Evolutionary conservation across 164 flowering plant species (phyloP).

Genomic region (Cinnamomum chago): DNA sequence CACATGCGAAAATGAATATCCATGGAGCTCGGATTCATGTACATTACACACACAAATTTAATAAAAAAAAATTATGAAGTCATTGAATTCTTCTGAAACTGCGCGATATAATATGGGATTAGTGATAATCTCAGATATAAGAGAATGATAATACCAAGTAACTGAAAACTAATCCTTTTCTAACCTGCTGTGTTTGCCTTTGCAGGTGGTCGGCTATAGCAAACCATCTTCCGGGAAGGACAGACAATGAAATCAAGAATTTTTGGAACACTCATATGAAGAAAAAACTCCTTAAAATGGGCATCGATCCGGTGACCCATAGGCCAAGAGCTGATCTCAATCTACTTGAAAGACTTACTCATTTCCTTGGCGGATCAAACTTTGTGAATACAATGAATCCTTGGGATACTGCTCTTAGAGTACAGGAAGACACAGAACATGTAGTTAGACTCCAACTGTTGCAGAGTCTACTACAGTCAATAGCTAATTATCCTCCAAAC

Average conservation of each 20-base stretch:
- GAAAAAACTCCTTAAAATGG: constrained; percentile 58
- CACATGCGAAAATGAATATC: too few species aligned
- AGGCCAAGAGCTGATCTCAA: constrained; percentile 51
- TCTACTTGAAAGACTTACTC: constrained; percentile 35
- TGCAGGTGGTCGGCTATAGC: constrained; percentile 77
- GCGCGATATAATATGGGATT: too few species aligned
- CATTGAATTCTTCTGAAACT: too few species aligned
- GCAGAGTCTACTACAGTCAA: constrained; percentile 36
- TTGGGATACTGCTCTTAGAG: constrained; percentile 35
- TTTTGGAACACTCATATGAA: constrained; percentile 68
- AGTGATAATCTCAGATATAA: too few species aligned
- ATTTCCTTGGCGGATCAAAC: constrained; percentile 28
- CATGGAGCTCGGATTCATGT: too few species aligned
- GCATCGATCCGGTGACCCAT: constrained; percentile 67
- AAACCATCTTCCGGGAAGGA: constrained; percentile 61
- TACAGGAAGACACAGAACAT: constrained; percentile 44
- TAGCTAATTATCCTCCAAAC: constrained; percentile 24
- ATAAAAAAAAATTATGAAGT: too few species aligned
- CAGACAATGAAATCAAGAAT: constrained; percentile 73
- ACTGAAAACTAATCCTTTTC: background rate
- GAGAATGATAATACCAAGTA: background rate
- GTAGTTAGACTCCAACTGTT: constrained; percentile 42
- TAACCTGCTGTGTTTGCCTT: background rate
- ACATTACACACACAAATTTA: too few species aligned
- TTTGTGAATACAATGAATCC: constrained; percentile 27